Evolutionary conservation across 305 asterid species (phyloP).

Genomic region (Rubia tinctorum): DNA sequence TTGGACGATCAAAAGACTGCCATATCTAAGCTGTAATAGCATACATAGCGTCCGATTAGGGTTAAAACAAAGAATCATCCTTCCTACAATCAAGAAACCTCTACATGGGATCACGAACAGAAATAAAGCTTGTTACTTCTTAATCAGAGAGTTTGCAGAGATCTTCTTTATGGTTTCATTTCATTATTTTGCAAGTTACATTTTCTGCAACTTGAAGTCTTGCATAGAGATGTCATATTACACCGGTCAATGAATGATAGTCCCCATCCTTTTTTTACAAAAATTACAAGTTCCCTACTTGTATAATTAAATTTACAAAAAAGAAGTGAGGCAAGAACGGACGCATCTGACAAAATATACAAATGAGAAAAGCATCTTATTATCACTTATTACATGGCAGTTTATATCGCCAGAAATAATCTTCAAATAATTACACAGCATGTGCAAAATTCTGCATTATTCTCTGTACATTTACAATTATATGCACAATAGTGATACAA

Average conservation of each 20-base stretch:
- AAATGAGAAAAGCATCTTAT: not conserved
- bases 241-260: not conserved
- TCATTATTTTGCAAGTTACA: not conserved
- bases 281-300: not conserved
- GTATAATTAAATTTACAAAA: too few species aligned
- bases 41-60: not conserved
- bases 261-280: not conserved
- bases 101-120: not conserved
- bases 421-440: not conserved
- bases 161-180: not conserved
- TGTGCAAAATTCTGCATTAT: not conserved
- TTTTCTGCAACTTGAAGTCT: not conserved
- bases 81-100: not conserved
- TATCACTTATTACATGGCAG: conserved; percentile 4
- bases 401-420: not conserved
- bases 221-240: not conserved
- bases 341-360: not conserved
- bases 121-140: not conserved
- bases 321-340: not conserved
- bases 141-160: not conserved
- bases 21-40: conserved; percentile 52
- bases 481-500: not conserved
- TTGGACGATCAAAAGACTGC: conserved; percentile 41
- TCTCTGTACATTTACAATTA: conserved; percentile 10
- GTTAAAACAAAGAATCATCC: not conserved